Evolutionary conservation across 305 asterid genomes (phyloP).

Genomic region (Caryopteris hybrid): DNA sequence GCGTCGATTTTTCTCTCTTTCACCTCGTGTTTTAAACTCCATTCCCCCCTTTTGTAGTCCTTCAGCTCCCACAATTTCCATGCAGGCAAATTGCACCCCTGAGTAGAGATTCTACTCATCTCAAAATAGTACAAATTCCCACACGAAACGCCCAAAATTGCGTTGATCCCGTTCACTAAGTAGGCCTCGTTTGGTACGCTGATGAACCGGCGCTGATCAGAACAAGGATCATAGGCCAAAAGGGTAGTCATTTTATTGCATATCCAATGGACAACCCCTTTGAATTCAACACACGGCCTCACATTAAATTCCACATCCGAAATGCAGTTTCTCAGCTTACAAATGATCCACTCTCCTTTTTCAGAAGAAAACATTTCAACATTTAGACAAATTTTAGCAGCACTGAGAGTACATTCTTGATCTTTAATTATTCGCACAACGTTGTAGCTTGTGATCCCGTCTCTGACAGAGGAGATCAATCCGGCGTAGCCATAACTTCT

Average conservation of each 20-base stretch:
- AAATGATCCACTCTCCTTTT: constrained; percentile 13
- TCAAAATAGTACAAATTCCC: constrained; percentile 23
- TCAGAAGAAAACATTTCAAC: constrained; percentile 20
- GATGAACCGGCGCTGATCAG: constrained; percentile 13
- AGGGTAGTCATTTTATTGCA: constrained; percentile 17
- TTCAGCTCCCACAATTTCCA: constrained; percentile 35
- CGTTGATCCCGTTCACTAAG: constrained; percentile 13
- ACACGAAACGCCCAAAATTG: constrained; percentile 22
- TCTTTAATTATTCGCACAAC: not conserved
- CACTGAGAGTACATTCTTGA: not conserved
- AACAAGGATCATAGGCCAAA: constrained; percentile 22
- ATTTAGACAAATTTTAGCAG: not conserved
- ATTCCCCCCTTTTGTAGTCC: constrained; percentile 15
- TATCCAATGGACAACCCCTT: constrained; percentile 23
- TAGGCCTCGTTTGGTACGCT: constrained; percentile 8
- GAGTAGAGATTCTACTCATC: constrained; percentile 5
- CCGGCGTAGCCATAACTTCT: constrained; percentile 4
- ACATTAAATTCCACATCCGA: constrained; percentile 5
- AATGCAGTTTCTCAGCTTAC: not conserved
- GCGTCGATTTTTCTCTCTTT: constrained; percentile 13
- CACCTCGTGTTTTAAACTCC: constrained; percentile 18
- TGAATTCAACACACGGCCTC: constrained; percentile 20
- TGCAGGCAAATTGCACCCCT: constrained; percentile 6
- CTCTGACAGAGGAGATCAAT: not conserved
- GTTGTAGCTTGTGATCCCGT: constrained; percentile 11